A percentile compares a stretch with the other conserved stretches of the same genome.
Evolutionary conservation across 2,329 filamentous ascomycete species (phyloP).

Genomic region (Stagonosporopsis chrysanthemi): DNA sequence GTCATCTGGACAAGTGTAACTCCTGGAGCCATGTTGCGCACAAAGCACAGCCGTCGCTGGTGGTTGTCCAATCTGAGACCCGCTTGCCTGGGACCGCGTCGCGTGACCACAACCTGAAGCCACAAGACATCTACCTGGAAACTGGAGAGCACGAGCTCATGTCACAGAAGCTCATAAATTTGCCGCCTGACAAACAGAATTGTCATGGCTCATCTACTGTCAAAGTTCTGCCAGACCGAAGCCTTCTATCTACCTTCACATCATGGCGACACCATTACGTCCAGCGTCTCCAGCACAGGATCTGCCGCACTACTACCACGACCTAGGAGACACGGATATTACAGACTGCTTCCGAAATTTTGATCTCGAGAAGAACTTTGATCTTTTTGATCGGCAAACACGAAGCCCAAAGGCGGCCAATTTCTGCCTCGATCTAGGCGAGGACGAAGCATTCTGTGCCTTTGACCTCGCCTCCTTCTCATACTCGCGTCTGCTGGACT

Average conservation of each 20-base stretch:
- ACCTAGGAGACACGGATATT: slow-evolving; percentile 45
- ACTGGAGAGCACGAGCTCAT: slow-evolving; percentile 37
- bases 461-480: slow-evolving; percentile 59
- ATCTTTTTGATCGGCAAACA: slow-evolving; percentile 53
- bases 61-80: slow-evolving; percentile 30
- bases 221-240: background rate
- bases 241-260: background rate
- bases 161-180: slow-evolving; percentile 31
- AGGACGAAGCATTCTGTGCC: slow-evolving; percentile 62
- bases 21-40: background rate
- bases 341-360: slow-evolving; percentile 60
- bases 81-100: slow-evolving; percentile 31
- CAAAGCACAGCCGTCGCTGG: background rate
- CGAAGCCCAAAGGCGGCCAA: slow-evolving; percentile 57
- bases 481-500: slow-evolving; percentile 48
- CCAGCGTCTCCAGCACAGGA: slow-evolving; percentile 38
- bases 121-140: slow-evolving; percentile 27
- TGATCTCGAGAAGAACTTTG: slow-evolving; percentile 59
- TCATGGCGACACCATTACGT: slow-evolving; percentile 40
- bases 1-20: background rate
- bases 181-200: background rate
- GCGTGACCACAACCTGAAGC: slow-evolving; percentile 39
- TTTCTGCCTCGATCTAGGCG: slow-evolving; percentile 72
- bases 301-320: slow-evolving; percentile 46
- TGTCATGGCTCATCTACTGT: background rate